Conservation (phyloP, 768 basidiomycete genomes). For the Podaxis rugospora region DNA sequence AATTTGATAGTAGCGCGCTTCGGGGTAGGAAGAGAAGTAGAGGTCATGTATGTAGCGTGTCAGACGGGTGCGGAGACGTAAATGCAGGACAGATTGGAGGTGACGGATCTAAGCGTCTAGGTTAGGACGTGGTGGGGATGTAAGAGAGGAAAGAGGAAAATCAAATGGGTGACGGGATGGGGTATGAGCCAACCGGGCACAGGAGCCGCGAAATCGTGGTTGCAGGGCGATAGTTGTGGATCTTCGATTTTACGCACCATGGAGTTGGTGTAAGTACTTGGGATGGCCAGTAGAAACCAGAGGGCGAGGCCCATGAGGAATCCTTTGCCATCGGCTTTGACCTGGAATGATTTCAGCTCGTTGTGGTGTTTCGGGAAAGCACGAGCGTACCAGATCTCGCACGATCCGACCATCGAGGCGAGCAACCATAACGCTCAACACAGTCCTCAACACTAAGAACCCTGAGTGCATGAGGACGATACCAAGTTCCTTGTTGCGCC, state of each 20-base stretch:
- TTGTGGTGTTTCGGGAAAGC: background rate
- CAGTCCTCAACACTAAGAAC: conserved; percentile 82
- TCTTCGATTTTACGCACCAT: conserved; percentile 51
- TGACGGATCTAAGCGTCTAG: conserved; percentile 65
- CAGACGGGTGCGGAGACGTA: conserved; percentile 78
- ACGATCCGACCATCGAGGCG: conserved; percentile 88
- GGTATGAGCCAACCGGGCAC: background rate
- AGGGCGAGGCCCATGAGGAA: conserved; percentile 77
- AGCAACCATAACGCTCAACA: conserved; percentile 86
- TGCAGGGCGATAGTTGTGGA: background rate
- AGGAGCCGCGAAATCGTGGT: background rate
- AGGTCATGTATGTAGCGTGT: conserved; percentile 91
- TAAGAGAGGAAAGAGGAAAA: background rate
- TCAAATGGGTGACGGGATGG: background rate
- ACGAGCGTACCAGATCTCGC: conserved; percentile 61
- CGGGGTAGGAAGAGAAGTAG: conserved; percentile 73
- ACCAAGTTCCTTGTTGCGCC: conserved; percentile 62
- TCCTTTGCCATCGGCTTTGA: conserved; percentile 79
- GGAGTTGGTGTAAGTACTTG: conserved; percentile 93
- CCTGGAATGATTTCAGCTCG: conserved; percentile 20
- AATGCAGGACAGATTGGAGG: conserved; percentile 80
- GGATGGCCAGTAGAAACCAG: conserved; percentile 90
- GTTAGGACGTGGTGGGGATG: background rate
- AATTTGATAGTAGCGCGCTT: conserved; percentile 65
- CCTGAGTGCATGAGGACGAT: conserved; percentile 75